Evolutionary conservation across 768 basidiomycete genomes (phyloP), one percentile per base, ranked within the genome.

Genomic region (Coprinopsis sp.): DNA sequence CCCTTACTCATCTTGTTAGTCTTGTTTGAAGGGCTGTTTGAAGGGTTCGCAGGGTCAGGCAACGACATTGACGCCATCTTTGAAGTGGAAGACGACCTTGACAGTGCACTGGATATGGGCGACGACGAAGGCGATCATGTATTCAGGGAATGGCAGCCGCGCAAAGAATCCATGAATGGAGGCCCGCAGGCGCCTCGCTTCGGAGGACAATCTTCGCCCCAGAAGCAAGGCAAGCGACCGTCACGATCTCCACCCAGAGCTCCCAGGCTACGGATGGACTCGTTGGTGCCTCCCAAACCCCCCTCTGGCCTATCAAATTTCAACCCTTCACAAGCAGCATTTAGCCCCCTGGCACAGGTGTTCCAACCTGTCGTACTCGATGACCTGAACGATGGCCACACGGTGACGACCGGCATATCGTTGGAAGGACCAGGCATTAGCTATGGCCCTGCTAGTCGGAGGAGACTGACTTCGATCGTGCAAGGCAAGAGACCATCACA

Each of bases 21-120:
- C 31, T 44, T 21, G 27, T 34, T n/a, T 33, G 27, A 45, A 93
- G 90, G 82, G 18, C 70, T 91, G 37, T 82, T 93, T 49, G 91
- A 93, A 53, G 84, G 85, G 8, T 62, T 91, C 12, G 79, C 73
- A n/a, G 87, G 90, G 2, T 72, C 79, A 2, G 81, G 73, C 48
- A 70, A 76, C 3, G 85, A 89, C 55, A 91, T 93, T 47, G 83
- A 85, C 53, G 77, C 80, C 6, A 79, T 92, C 16, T 92, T 92
- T 55, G 86, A 91, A 52, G 72, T 91, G 10, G 84, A 84, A 57
- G 84, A 86, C 14, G 79, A 84, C 40, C 67, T 74, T 21, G 79
- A 73, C 4, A 79, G 75, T 53, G 82, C 82, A 6, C 66, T 84
- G 8, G 81, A 81, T 51, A 59, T 56, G 4, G 79, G 81, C 25